Evolutionary conservation across 257 asterid species (phyloP).

Genomic region (Coffea eugenioides): DNA sequence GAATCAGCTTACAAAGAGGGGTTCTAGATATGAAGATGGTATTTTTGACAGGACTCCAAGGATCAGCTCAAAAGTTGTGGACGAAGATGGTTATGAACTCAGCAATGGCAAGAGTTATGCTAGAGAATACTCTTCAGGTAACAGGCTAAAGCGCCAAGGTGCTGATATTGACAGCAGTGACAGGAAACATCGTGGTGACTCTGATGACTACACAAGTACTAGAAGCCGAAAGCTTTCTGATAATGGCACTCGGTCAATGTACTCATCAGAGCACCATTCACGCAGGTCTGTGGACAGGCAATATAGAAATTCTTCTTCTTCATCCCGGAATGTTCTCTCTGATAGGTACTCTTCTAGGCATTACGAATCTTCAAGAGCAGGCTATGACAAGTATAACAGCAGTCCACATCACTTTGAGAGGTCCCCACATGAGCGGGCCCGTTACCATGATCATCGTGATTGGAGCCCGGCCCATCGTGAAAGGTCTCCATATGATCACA

Average conservation of each 20-base stretch:
- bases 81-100: constrained; percentile 64
- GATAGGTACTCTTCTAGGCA: constrained; percentile 78
- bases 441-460: constrained; percentile 51
- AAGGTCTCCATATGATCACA: constrained; percentile 27
- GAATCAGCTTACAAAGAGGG: constrained; percentile 54
- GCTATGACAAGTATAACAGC: constrained; percentile 53
- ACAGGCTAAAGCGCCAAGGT: constrained; percentile 67
- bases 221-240: constrained; percentile 77
- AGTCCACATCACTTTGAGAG: constrained; percentile 80
- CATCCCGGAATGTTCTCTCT: constrained; percentile 52
- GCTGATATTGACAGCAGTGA: constrained; percentile 60
- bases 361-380: constrained; percentile 59
- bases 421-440: constrained; percentile 70
- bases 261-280: constrained; percentile 59
- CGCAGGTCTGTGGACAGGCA: constrained; percentile 51
- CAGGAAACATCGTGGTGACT: constrained; percentile 56
- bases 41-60: constrained; percentile 50
- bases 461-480: constrained; percentile 55
- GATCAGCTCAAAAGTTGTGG: constrained; percentile 59
- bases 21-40: constrained; percentile 59
- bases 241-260: constrained; percentile 53
- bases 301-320: constrained; percentile 46
- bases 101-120: constrained; percentile 64
- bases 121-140: constrained; percentile 54
- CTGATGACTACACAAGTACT: constrained; percentile 61